Evolutionary conservation across 2,329 filamentous ascomycete genomes (phyloP), one percentile per base, ranked within the genome.

Genomic region (Alternaria panax): DNA sequence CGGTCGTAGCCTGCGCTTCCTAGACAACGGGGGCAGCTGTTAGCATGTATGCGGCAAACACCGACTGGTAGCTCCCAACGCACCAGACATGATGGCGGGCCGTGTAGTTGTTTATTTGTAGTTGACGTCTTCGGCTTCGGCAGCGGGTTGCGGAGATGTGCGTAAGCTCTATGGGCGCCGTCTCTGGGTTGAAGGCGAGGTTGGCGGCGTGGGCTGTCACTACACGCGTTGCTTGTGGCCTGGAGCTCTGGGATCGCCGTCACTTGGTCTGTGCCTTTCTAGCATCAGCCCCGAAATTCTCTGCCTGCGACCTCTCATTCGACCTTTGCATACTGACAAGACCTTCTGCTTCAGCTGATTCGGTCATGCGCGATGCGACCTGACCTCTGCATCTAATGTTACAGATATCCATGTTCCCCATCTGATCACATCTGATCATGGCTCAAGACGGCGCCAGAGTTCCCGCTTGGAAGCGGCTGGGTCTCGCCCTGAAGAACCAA

Each of bases 1-100:
- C 95, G 89, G 83, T 99, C 95, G 83, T 96, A 98, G 77, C 92
- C 93, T 82, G 75, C 74, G 69, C 74, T 78, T 74, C 74, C 74
- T 77, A 45, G 56, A 71, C 59, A 52, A 52, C 52, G 66, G 53
- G 59, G 60, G 60, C 43, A 62, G 64, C 59, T 66, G 73, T 77
- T 68, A 77, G 75, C 71, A 72, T 57, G 36, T 58, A 50, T 58
- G 61, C 52, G 53, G 46, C 60, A 63, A 58, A 57, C 59, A 59
- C 54, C 59, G 60, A 59, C 51, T 60, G 45, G 28, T 32, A 53
- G 64, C 57, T 63, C 59, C 51, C 38, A 41, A 78, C 77, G 70
- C 64, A 78, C 77, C 78, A 74, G 78, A 80, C 78, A 80, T 80
- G 77, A 72, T 70, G 76, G 70, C 66, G 67, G 63, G 58, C 58